A percentile compares a stretch with the other conserved stretches of the same genome.
These are phyloP conservation scores for Phyllosticta ampelicida DNA, from an alignment of 2,329 filamentous ascomycete species.

Conservation along the genomic window DNA sequence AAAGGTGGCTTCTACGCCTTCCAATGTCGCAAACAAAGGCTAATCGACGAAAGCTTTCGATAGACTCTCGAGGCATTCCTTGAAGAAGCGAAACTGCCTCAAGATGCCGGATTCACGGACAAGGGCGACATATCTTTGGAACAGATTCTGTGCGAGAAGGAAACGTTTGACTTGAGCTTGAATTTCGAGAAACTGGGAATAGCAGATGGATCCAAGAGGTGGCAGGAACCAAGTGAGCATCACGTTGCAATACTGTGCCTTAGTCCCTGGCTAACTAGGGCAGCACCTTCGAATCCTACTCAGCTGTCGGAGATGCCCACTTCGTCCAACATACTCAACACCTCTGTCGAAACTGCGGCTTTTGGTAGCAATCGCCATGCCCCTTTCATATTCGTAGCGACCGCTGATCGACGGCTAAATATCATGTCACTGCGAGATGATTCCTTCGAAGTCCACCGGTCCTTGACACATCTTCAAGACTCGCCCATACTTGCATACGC, in stretches of 20 bases:
- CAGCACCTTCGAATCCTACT: slow-evolving; percentile 37
- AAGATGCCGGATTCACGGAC: slow-evolving; percentile 35
- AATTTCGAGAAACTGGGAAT: slow-evolving; percentile 45
- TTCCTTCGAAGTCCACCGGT: slow-evolving; percentile 24
- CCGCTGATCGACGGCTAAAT: slow-evolving; percentile 35
- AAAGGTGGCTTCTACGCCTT: slow-evolving; percentile 20
- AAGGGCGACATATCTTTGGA: slow-evolving; percentile 45
- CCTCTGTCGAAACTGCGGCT: slow-evolving; percentile 33
- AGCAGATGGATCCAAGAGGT: slow-evolving; percentile 32
- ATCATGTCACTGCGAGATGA: slow-evolving; percentile 29
- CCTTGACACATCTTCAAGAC: slow-evolving; percentile 34
- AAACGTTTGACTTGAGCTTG: slow-evolving; percentile 43
- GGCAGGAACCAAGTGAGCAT: slow-evolving; percentile 37
- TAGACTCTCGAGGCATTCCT: slow-evolving; percentile 50
- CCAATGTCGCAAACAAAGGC: slow-evolving; percentile 10
- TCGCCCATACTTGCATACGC: slow-evolving; percentile 45
- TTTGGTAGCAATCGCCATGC: slow-evolving; percentile 11
- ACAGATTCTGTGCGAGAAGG: slow-evolving; percentile 50
- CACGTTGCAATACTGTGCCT: no score
- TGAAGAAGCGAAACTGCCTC: slow-evolving; percentile 43
- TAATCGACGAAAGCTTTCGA: background rate
- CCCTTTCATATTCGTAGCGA: slow-evolving; percentile 24
- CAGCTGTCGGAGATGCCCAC: slow-evolving; percentile 34
- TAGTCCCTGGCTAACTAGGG: slow-evolving; percentile 6
- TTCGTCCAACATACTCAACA: slow-evolving; percentile 43